Evolutionary conservation across 495 filamentous ascomycete genomes (phyloP).

Genomic region (Tuber indicum): DNA sequence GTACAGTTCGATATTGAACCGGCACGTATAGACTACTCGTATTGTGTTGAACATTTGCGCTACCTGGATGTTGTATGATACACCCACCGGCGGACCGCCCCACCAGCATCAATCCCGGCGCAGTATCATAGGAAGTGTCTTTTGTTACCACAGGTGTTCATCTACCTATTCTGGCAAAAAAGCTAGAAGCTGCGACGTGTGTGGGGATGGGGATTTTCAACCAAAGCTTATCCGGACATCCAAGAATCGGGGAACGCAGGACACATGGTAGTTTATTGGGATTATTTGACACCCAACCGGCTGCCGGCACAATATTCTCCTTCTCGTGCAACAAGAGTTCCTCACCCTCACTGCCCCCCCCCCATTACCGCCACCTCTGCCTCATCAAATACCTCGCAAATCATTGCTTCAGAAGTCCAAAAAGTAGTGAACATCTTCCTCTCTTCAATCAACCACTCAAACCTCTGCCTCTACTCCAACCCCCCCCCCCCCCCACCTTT

Average conservation of each 20-base stretch:
- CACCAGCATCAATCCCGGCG: background rate
- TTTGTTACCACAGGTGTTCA: background rate
- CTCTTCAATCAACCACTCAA: background rate
- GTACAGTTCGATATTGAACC: background rate
- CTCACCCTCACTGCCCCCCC: no score
- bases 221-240: no score
- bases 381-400: background rate
- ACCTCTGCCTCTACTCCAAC: slow-evolving; percentile 1
- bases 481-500: background rate
- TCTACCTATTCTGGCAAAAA: background rate
- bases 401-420: background rate
- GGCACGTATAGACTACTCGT: background rate
- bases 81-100: background rate
- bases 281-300: no score
- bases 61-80: background rate
- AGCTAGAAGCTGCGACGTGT: background rate
- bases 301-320: no score
- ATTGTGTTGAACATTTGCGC: background rate
- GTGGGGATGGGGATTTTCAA: background rate
- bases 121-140: background rate
- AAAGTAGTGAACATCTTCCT: no score
- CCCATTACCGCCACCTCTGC: no score
- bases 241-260: no score
- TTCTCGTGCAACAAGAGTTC: no score
- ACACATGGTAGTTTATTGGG: no score